Base-by-base conservation (phyloP, 306 rosid species). In the Psophocarpus tetragonolobus region DNA sequence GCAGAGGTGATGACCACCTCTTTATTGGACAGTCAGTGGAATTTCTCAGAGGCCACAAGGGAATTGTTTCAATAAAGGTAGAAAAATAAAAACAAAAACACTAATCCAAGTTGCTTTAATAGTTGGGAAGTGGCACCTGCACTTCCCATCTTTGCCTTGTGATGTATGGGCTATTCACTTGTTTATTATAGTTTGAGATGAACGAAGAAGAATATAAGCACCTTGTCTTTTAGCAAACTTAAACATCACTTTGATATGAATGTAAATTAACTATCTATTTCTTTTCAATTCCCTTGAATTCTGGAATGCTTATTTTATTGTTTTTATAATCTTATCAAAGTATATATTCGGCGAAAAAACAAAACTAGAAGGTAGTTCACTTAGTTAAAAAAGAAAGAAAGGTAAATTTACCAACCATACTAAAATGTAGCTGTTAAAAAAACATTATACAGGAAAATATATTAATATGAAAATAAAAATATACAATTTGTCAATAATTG, bases 11-110 rank as follows among this genome's bases (percentile, higher is more conserved):
- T 71, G 76, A 71, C 81, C 82, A 42, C 69, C 44, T 76, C 80
- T 74, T 69, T 78, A 44, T 80, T 83, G 76, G 73, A 27, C 6
- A 70, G 66, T 75, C 63, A 84, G 83, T 86, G 83, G 85, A 81
- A 53, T 80, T 68, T 33, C 30, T 81, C 79, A 50, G 32, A 48
- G 12, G 38, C 58, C 70, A 57, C 56, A 58, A 76, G 74, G 27
- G 71, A 75, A 75, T 71, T 54, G n/a, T 76, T 76, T 47, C 63
- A 80, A 70, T 44, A 64, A 76, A 71, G 71, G 54, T 14, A 23
- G 1, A 62, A 36, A 66, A 47, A 60, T 23, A 64, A 68, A 68
- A 76, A 30, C 70, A 68, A 65, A 61, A n/a, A n/a, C n/a, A n/a
- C n/a, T n/a, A n/a, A 58, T 20, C 44, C 61, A 27, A 30, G 73